A percentile compares a stretch with the other conserved stretches of the same genome.
phyloP scores from a whole-genome alignment of 352 stramenopile species.

The Peronospora tabacina region DNA sequence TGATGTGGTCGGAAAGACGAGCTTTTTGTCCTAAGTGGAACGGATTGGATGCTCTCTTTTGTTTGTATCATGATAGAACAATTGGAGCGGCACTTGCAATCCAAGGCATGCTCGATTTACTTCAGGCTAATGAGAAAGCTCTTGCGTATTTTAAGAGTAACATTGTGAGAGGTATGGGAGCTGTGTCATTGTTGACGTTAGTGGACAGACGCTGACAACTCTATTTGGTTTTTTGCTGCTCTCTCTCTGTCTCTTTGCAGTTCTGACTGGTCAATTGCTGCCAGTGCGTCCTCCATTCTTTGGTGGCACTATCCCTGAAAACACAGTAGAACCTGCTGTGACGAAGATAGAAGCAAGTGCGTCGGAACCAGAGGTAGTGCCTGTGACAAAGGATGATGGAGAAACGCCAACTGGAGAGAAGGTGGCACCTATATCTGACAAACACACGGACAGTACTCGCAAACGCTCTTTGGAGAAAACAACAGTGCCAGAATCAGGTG shows the following conservation, averaged over 20 bases:
- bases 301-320: conserved; percentile 22
- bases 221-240: not conserved
- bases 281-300: conserved; percentile 35
- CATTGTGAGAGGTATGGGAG: conserved; percentile 42
- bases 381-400: not conserved
- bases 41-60: not conserved
- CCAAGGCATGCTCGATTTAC: conserved; percentile 34
- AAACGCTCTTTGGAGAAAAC: conserved; percentile 39
- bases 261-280: conserved; percentile 35
- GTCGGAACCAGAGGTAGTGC: not conserved
- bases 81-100: conserved; percentile 45
- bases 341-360: conserved; percentile 14
- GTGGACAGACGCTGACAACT: not conserved
- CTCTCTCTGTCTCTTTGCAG: conserved; percentile 10
- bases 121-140: conserved; percentile 36
- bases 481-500: conserved; percentile 1
- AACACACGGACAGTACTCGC: conserved; percentile 11
- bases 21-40: not conserved
- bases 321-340: conserved; percentile 19
- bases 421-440: conserved; percentile 27
- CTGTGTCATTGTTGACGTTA: not conserved
- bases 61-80: conserved; percentile 14
- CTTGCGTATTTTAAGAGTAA: conserved; percentile 56
- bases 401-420: conserved; percentile 14
- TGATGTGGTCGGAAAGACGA: not conserved